Conservation (phyloP, 78 protist species). For the Andalucia godoyi region DNA sequence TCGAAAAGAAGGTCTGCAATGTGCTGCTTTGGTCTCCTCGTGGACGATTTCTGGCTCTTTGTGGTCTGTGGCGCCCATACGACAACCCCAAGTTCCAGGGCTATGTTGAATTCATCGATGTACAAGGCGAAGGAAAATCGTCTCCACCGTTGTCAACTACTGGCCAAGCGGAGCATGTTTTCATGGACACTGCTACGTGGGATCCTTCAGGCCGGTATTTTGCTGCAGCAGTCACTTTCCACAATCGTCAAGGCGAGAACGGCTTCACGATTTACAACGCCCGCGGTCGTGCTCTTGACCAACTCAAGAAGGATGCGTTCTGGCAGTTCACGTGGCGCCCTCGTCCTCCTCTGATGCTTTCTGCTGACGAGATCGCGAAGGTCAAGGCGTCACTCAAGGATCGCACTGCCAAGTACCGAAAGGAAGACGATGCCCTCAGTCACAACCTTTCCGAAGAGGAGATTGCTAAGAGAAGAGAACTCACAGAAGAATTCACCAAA, state of each 20-base stretch:
- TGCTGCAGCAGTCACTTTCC: slow-evolving; percentile 37
- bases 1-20: slow-evolving; percentile 24
- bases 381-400: slow-evolving; percentile 11
- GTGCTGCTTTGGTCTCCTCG: slow-evolving; percentile 34
- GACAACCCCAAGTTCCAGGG: neutral
- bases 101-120: slow-evolving; percentile 54
- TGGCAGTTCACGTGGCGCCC: slow-evolving; percentile 83
- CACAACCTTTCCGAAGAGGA: too few species aligned
- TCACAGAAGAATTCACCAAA: too few species aligned
- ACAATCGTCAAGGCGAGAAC: slow-evolving; percentile 45
- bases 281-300: slow-evolving; percentile 29
- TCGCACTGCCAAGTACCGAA: slow-evolving; percentile 14
- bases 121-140: slow-evolving; percentile 15
- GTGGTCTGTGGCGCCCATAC: neutral
- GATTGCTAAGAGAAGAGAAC: too few species aligned
- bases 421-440: too few species aligned
- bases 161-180: slow-evolving; percentile 62
- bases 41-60: too few species aligned
- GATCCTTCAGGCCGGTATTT: slow-evolving; percentile 87
- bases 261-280: slow-evolving; percentile 74
- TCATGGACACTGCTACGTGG: slow-evolving; percentile 70
- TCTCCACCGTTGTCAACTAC: neutral
- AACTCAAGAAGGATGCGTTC: slow-evolving; percentile 50
- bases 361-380: slow-evolving; percentile 31
- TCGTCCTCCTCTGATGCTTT: slow-evolving; percentile 60